These are phyloP conservation scores for Colletotrichum nymphaeae DNA, from an alignment of 2,329 filamentous ascomycete species.

Conservation along the genomic window DNA sequence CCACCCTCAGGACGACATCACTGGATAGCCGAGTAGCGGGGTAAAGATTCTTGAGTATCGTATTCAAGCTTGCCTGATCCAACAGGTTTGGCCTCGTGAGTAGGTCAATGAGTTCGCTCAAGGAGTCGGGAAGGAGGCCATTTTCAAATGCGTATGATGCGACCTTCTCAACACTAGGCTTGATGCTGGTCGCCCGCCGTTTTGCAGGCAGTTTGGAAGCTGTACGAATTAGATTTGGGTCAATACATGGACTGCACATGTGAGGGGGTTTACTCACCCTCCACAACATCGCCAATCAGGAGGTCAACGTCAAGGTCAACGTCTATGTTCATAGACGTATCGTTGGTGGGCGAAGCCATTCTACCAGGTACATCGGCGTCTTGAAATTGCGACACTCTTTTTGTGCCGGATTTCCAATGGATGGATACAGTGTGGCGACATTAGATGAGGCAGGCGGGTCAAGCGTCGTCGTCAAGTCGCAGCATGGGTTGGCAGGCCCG, in stretches of 20 bases:
- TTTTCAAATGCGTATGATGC: constrained; percentile 72
- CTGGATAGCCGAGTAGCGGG: constrained; percentile 73
- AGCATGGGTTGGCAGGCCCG: background rate
- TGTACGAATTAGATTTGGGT: constrained; percentile 41
- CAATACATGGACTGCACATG: background rate
- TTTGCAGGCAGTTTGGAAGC: constrained; percentile 73
- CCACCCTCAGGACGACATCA: constrained; percentile 71
- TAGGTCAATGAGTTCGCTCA: constrained; percentile 74
- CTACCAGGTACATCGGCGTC: background rate
- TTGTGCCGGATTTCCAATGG: background rate
- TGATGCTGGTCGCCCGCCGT: constrained; percentile 71
- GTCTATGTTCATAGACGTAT: constrained; percentile 42
- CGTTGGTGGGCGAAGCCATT: constrained; percentile 15
- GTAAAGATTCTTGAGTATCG: constrained; percentile 80
- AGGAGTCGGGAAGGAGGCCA: constrained; percentile 71
- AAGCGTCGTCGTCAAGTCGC: background rate
- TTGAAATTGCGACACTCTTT: background rate
- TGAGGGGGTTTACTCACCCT: constrained; percentile 26
- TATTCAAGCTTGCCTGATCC: constrained; percentile 79
- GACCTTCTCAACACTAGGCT: constrained; percentile 72
- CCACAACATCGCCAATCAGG: constrained; percentile 51
- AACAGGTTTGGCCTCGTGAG: constrained; percentile 75
- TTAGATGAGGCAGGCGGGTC: background rate
- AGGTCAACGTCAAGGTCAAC: constrained; percentile 44
- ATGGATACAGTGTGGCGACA: background rate